Conservation (phyloP, 768 basidiomycete species). For the Tricholomella constricta region DNA sequence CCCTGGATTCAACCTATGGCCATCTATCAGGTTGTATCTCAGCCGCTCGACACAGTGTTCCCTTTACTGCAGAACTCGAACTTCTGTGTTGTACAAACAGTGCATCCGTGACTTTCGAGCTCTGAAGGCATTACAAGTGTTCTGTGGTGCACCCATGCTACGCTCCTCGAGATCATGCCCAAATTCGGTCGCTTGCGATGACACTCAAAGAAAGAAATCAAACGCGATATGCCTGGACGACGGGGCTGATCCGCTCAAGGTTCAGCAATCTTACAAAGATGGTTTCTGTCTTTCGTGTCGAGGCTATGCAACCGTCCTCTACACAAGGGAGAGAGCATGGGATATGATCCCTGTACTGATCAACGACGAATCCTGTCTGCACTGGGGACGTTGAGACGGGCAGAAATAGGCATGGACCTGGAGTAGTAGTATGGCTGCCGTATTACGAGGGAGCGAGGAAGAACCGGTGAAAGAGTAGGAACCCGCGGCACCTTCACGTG, state of each 20-base stretch:
- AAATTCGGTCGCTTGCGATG: not conserved
- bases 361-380: too few species aligned
- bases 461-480: too few species aligned
- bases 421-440: too few species aligned
- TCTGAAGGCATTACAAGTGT: not conserved
- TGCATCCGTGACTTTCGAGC: not conserved
- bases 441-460: too few species aligned
- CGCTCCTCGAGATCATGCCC: not conserved
- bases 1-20: constrained; percentile 13
- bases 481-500: too few species aligned
- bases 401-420: too few species aligned
- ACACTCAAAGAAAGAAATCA: not conserved
- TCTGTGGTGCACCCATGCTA: not conserved
- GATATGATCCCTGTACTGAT: not conserved
- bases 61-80: not conserved
- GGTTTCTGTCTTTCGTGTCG: not conserved
- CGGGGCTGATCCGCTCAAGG: not conserved
- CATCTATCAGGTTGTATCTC: constrained; percentile 4
- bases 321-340: not conserved
- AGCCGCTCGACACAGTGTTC: not conserved
- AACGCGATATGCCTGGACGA: not conserved
- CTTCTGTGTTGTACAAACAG: not conserved
- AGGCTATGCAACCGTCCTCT: not conserved
- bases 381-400: too few species aligned
- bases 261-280: not conserved